Conservation (phyloP, 805 yeast species). For the Maudiozyma pseudohumilis region DNA sequence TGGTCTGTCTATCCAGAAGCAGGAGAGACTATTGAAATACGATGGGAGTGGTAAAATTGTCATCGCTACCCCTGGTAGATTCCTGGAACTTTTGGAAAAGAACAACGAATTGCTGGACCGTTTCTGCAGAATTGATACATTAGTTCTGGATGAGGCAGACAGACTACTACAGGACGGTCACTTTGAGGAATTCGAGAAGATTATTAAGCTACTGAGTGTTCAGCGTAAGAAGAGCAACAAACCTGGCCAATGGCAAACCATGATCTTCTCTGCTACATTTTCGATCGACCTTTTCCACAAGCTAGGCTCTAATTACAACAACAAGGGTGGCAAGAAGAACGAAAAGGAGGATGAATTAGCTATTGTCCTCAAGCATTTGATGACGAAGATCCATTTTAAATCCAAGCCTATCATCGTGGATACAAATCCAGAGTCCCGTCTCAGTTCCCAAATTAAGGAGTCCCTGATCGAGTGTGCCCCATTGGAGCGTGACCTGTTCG, state of each 20-base stretch:
- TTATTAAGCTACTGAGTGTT: slow-evolving; percentile 52
- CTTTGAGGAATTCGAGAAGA: slow-evolving; percentile 82
- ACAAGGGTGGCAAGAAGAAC: slow-evolving; percentile 16
- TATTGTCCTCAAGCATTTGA: slow-evolving; percentile 55
- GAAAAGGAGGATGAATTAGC: slow-evolving; percentile 31
- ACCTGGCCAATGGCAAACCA: slow-evolving; percentile 55
- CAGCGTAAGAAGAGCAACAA: slow-evolving; percentile 30
- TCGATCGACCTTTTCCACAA: slow-evolving; percentile 73
- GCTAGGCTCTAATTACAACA: slow-evolving; percentile 36
- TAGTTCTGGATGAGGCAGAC: slow-evolving; percentile 93
- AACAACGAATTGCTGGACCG: slow-evolving; percentile 34
- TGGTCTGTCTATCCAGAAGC: slow-evolving; percentile 90
- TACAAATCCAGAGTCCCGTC: slow-evolving; percentile 74
- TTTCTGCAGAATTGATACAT: slow-evolving; percentile 36
- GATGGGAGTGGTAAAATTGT: slow-evolving; percentile 61
- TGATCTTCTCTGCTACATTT: slow-evolving; percentile 94
- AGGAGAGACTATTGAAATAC: slow-evolving; percentile 63
- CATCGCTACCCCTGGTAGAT: slow-evolving; percentile 94
- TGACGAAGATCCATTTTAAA: slow-evolving; percentile 61
- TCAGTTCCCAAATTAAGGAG: slow-evolving; percentile 68
- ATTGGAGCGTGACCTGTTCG: slow-evolving; percentile 77
- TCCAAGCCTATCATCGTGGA: slow-evolving; percentile 67
- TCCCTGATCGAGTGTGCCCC: slow-evolving; percentile 88
- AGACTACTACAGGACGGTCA: slow-evolving; percentile 91
- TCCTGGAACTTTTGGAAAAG: slow-evolving; percentile 69